phyloP scores from a whole-genome alignment of 805 yeast genomes.

The Cyberlindnera amylophila region DNA sequence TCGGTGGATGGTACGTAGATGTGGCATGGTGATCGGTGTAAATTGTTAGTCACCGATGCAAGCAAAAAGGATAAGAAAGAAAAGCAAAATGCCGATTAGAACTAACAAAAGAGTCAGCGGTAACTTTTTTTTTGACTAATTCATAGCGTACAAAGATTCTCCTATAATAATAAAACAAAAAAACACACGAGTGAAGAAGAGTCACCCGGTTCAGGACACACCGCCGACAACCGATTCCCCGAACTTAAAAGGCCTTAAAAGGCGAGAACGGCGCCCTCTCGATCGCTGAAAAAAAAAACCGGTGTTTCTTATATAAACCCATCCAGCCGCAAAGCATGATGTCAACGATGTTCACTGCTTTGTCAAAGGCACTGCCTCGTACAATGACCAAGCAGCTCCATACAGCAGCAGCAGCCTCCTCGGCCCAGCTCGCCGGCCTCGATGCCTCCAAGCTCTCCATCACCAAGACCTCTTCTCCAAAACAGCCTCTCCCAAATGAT shows the following conservation, averaged over 20 bases:
- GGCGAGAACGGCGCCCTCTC: not conserved
- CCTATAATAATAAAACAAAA: no score
- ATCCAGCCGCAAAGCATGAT: not conserved
- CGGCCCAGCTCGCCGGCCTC: slow-evolving; percentile 35
- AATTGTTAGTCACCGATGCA: no score
- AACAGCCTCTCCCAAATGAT: slow-evolving; percentile 54
- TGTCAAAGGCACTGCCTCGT: slow-evolving; percentile 5
- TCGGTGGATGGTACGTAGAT: no score
- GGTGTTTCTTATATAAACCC: not conserved
- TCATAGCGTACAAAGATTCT: no score
- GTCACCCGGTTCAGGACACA: no score
- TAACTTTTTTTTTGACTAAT: no score
- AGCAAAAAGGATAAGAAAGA: no score
- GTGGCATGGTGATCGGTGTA: no score
- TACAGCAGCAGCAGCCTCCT: slow-evolving; percentile 3
- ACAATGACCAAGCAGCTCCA: slow-evolving; percentile 12
- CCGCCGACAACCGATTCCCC: slow-evolving; percentile 2
- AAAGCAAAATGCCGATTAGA: no score
- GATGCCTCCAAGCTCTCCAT: slow-evolving; percentile 54
- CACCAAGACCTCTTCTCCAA: slow-evolving; percentile 45
- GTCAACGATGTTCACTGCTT: not conserved
- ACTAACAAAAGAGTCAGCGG: not conserved
- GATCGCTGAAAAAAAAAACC: not conserved
- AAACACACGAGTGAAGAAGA: no score
- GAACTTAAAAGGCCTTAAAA: no score